These are phyloP conservation scores for Plasmodium blacklocki DNA, from an alignment of 169 alveolate genomes.

Conservation along the genomic window DNA sequence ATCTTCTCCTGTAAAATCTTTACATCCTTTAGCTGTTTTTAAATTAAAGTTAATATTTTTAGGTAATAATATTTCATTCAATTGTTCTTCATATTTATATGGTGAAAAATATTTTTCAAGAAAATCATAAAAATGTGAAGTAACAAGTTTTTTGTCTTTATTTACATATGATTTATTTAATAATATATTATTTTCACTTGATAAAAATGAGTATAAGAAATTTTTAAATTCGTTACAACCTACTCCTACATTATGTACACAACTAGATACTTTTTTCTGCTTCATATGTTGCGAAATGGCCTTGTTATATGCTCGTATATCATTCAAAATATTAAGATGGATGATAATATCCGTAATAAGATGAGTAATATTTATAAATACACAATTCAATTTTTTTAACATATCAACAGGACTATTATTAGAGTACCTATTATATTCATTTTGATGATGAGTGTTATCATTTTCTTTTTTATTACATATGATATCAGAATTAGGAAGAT, in stretches of 20 bases:
- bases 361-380: constrained; percentile 23
- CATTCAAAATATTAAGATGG: constrained; percentile 67
- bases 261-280: constrained; percentile 53
- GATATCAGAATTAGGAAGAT: background rate
- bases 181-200: background rate
- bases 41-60: constrained; percentile 86
- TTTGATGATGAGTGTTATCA: background rate
- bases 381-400: constrained; percentile 22
- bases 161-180: constrained; percentile 15
- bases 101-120: constrained; percentile 17
- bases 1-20: constrained; percentile 93
- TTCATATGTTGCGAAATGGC: constrained; percentile 43
- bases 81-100: constrained; percentile 28
- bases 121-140: background rate
- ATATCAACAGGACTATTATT: constrained; percentile 6
- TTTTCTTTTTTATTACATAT: background rate
- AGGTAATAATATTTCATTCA: constrained; percentile 75
- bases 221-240: constrained; percentile 72
- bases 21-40: constrained; percentile 96
- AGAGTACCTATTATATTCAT: constrained; percentile 1
- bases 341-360: constrained; percentile 57
- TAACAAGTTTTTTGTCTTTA: constrained; percentile 14
- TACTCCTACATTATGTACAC: constrained; percentile 49
- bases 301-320: constrained; percentile 66
- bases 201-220: constrained; percentile 52